Conservation (phyloP, 768 basidiomycete genomes). For the Lentinus tigrinus region DNA sequence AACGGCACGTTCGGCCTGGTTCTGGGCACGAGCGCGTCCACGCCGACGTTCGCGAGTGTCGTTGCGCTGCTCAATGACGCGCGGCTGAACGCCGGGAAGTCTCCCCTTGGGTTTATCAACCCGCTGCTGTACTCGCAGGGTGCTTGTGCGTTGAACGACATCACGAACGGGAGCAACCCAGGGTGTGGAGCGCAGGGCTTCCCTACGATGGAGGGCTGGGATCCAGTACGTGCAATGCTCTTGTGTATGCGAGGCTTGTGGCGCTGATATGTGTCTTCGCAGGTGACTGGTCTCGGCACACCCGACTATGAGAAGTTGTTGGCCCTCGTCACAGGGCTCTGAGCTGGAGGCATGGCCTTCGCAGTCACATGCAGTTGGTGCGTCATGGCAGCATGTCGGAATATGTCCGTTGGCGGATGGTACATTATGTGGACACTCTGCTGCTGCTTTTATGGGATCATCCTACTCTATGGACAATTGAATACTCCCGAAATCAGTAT, state of each 20-base stretch:
- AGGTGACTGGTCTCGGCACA: neutral
- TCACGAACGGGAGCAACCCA: constrained; percentile 31
- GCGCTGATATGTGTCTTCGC: neutral
- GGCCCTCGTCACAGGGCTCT: neutral
- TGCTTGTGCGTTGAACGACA: constrained; percentile 31
- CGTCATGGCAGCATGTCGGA: no score
- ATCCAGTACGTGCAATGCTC: constrained; percentile 23
- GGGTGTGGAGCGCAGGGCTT: constrained; percentile 31
- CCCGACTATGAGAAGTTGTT: neutral
- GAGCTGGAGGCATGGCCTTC: no score
- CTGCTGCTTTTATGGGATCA: no score
- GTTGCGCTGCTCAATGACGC: constrained; percentile 34
- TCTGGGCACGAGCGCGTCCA: constrained; percentile 32
- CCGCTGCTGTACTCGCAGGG: constrained; percentile 32
- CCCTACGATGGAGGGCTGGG: constrained; percentile 29
- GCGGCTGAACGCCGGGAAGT: constrained; percentile 26
- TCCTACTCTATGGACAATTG: no score
- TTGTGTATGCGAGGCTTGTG: no score
- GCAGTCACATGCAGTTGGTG: no score
- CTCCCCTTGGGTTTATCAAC: constrained; percentile 35
- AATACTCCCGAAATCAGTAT: no score
- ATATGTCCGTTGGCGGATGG: no score
- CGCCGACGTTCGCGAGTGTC: constrained; percentile 33
- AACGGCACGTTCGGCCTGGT: constrained; percentile 17
- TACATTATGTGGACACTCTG: no score